Evolutionary conservation across 2,329 filamentous ascomycete species (phyloP).

Genomic region (Nannizziopsis barbatae): DNA sequence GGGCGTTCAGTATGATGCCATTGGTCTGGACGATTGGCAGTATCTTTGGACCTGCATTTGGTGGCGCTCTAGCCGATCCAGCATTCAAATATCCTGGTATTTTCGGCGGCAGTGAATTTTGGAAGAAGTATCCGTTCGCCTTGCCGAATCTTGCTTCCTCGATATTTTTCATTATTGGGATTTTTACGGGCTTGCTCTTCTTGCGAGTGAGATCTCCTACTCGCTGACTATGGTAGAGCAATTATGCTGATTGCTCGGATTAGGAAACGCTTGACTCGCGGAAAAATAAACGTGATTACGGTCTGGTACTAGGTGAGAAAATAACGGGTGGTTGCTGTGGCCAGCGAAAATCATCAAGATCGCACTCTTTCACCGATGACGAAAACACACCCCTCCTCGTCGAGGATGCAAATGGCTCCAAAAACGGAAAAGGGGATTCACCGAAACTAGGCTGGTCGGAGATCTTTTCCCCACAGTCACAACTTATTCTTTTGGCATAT

Average conservation of each 20-base stretch:
- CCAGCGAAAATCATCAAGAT: slow-evolving; percentile 15
- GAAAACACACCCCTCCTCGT: slow-evolving; percentile 28
- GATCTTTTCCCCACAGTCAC: slow-evolving; percentile 63
- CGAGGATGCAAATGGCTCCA: slow-evolving; percentile 15
- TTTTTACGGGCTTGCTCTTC: slow-evolving; percentile 64
- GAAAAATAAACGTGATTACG: slow-evolving; percentile 59
- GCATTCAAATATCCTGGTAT: slow-evolving; percentile 59
- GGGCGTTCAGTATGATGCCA: slow-evolving; percentile 88
- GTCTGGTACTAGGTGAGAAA: slow-evolving; percentile 58
- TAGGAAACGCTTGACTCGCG: slow-evolving; percentile 70
- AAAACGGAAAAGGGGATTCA: slow-evolving; percentile 24
- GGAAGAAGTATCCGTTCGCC: slow-evolving; percentile 68
- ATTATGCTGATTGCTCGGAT: slow-evolving; percentile 2
- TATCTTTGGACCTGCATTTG: slow-evolving; percentile 78
- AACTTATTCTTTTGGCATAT: slow-evolving; percentile 65
- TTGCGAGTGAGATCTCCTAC: slow-evolving; percentile 44
- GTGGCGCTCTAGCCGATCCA: slow-evolving; percentile 75
- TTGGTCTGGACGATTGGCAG: slow-evolving; percentile 78
- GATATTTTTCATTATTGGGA: slow-evolving; percentile 65
- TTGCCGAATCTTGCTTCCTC: slow-evolving; percentile 74
- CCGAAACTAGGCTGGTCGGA: slow-evolving; percentile 38
- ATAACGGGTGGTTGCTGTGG: slow-evolving; percentile 39
- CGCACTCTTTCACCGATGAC: slow-evolving; percentile 16
- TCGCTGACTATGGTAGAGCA: no score
- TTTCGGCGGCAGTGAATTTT: slow-evolving; percentile 54